Percentiles rank a stretch among this genome's conserved stretches.
These are phyloP conservation scores for Mortierella sp. DNA, from an alignment of 371 early-diverging fungal genomes.

Conservation along the genomic window DNA sequence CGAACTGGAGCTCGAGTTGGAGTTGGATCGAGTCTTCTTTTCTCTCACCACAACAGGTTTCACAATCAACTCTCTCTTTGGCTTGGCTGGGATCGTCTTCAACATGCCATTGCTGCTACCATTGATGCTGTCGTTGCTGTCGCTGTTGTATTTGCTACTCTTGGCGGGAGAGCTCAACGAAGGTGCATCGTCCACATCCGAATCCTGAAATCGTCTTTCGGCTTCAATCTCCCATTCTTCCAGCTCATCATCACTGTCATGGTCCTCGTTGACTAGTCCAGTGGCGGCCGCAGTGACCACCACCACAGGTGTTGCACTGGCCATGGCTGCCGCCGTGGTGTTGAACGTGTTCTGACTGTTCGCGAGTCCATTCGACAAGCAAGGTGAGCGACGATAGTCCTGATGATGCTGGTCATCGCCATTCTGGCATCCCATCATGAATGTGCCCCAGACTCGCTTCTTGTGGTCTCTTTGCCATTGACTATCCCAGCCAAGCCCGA, in stretches of 20 bases:
- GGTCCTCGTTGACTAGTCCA: slow-evolving; percentile 5
- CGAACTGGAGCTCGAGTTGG: too few relatives aligned
- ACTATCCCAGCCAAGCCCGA: slow-evolving; percentile 43
- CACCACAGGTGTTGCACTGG: too few relatives aligned
- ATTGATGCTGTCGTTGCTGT: too few relatives aligned
- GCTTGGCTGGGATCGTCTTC: slow-evolving; percentile 15
- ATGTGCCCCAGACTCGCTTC: slow-evolving; percentile 31
- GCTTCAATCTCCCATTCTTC: slow-evolving; percentile 56
- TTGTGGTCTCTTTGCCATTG: slow-evolving; percentile 24
- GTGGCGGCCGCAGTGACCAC: not conserved
- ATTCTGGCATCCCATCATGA: slow-evolving; percentile 30
- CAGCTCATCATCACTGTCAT: slow-evolving; percentile 34
- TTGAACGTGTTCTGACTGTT: too few relatives aligned
- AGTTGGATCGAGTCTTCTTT: too few relatives aligned
- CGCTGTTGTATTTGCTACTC: too few relatives aligned
- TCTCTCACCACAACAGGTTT: slow-evolving; percentile 9
- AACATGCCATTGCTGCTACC: too few relatives aligned
- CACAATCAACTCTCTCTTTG: slow-evolving; percentile 10
- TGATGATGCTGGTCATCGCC: slow-evolving; percentile 5
- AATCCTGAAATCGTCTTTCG: slow-evolving; percentile 49
- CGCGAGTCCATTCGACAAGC: too few relatives aligned
- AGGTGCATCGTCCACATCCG: slow-evolving; percentile 38
- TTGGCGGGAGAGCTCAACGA: slow-evolving; percentile 22
- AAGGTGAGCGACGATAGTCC: too few relatives aligned
- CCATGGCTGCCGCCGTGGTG: not conserved